Percentiles rank a stretch among this genome's conserved stretches.
Evolutionary conservation across 148 eudicot genomes (phyloP).

Genomic region (Camellia granthamiana): DNA sequence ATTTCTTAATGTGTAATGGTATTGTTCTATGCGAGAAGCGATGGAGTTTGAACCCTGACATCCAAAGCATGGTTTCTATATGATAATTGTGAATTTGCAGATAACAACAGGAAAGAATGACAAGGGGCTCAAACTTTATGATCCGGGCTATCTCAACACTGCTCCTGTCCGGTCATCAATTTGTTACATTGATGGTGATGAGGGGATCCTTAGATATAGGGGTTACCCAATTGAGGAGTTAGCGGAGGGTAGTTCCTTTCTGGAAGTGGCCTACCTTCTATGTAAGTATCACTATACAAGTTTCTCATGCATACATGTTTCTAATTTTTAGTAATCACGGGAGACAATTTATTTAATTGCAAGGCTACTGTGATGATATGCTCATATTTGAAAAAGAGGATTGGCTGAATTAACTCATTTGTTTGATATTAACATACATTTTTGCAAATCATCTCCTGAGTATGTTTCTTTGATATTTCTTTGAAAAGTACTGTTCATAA

Average conservation of each 20-base stretch:
- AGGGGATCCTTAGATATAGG: slow-evolving; percentile 90
- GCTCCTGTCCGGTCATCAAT: slow-evolving; percentile 96
- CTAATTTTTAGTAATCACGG: neutral
- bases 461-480: neutral
- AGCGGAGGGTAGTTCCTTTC: slow-evolving; percentile 88
- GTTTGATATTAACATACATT: neutral
- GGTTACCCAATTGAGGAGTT: slow-evolving; percentile 97
- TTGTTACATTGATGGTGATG: slow-evolving; percentile 98
- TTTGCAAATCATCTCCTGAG: neutral
- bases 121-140: slow-evolving; percentile 92
- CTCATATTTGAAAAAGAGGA: neutral
- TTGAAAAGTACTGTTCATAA: neutral
- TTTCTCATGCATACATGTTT: neutral
- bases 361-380: neutral
- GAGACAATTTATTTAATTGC: neutral
- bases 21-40: neutral
- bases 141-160: slow-evolving; percentile 97
- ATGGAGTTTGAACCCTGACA: neutral
- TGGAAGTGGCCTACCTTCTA: slow-evolving; percentile 91
- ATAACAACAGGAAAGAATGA: slow-evolving; percentile 82
- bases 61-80: neutral
- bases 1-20: neutral
- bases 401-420: too few relatives aligned
- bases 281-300: slow-evolving; percentile 44
- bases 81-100: slow-evolving; percentile 34